phyloP scores from a whole-genome alignment of 768 basidiomycete genomes.

The Rhizopogon rudus region DNA sequence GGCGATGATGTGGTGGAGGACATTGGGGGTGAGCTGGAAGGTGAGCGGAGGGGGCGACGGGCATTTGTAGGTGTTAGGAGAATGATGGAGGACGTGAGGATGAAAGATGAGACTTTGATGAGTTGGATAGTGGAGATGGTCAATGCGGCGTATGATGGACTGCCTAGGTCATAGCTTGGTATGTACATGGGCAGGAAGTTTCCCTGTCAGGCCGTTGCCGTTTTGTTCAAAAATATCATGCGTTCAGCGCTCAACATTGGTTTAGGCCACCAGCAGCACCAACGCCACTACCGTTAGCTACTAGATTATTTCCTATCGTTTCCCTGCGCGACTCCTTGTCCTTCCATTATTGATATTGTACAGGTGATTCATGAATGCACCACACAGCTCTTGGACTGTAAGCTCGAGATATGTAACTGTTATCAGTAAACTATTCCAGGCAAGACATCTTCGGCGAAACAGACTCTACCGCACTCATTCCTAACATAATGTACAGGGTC shows the following conservation, averaged over 20 bases:
- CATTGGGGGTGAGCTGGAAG: conserved; percentile 50
- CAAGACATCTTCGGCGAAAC: conserved; percentile 3
- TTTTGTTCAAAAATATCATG: not conserved
- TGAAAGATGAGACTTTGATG: conserved; percentile 58
- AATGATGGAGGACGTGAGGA: conserved; percentile 58
- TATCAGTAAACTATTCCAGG: conserved; percentile 47
- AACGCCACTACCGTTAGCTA: too few relatives aligned
- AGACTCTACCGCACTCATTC: not conserved
- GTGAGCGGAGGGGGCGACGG: conserved; percentile 63
- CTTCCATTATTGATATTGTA: not conserved
- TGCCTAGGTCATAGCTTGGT: conserved; percentile 16
- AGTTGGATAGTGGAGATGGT: conserved; percentile 61
- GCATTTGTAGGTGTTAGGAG: conserved; percentile 61
- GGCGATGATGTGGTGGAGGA: conserved; percentile 37
- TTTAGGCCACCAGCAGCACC: not conserved
- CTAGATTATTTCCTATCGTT: not conserved
- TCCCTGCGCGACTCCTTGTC: not conserved
- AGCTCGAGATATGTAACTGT: conserved; percentile 44
- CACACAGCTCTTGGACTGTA: conserved; percentile 17
- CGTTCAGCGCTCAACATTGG: too few relatives aligned
- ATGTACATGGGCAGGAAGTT: too few relatives aligned
- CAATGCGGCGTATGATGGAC: conserved; percentile 37
- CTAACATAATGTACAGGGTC: conserved; percentile 28
- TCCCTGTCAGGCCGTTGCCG: not conserved
- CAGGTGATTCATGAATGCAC: conserved; percentile 12